Evolutionary conservation across 257 asterid species (phyloP).

Genomic region (Solanum bukasovii): DNA sequence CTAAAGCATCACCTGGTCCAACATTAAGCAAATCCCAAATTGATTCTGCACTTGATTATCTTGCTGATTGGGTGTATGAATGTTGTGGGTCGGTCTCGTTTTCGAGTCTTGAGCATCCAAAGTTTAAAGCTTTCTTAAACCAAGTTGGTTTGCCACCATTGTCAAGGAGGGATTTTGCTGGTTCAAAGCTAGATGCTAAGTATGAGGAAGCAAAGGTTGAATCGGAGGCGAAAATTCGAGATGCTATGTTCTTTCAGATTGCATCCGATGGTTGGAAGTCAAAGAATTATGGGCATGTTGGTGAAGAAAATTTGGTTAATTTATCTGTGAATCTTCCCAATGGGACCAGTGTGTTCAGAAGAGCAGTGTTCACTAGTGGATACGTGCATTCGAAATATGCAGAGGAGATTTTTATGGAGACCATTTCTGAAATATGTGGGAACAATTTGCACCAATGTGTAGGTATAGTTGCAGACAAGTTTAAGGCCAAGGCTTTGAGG

Average conservation of each 20-base stretch:
- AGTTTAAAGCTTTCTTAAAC: constrained; percentile 70
- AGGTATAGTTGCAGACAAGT: constrained; percentile 90
- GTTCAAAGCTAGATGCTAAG: constrained; percentile 56
- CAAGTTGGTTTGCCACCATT: constrained; percentile 71
- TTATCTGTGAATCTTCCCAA: constrained; percentile 86
- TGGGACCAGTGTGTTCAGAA: constrained; percentile 69
- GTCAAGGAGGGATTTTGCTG: constrained; percentile 48
- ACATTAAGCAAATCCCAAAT: constrained; percentile 54
- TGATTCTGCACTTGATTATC: constrained; percentile 62
- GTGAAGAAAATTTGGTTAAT: constrained; percentile 58
- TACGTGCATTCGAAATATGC: constrained; percentile 63
- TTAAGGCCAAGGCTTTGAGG: constrained; percentile 65
- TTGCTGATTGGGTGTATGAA: constrained; percentile 85
- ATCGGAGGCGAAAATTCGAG: constrained; percentile 77
- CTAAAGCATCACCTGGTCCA: constrained; percentile 56
- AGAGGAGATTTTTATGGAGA: constrained; percentile 79
- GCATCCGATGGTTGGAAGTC: constrained; percentile 84
- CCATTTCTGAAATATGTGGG: constrained; percentile 75
- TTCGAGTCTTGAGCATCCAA: constrained; percentile 82
- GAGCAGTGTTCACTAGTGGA: constrained; percentile 62
- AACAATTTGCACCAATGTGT: constrained; percentile 62
- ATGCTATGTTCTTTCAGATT: constrained; percentile 94
- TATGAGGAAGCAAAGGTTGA: constrained; percentile 59
- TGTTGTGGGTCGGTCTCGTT: constrained; percentile 82
- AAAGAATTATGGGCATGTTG: constrained; percentile 15